phyloP scores from a whole-genome alignment of 2,329 filamentous ascomycete genomes.

The Diaporthe nobilis region DNA sequence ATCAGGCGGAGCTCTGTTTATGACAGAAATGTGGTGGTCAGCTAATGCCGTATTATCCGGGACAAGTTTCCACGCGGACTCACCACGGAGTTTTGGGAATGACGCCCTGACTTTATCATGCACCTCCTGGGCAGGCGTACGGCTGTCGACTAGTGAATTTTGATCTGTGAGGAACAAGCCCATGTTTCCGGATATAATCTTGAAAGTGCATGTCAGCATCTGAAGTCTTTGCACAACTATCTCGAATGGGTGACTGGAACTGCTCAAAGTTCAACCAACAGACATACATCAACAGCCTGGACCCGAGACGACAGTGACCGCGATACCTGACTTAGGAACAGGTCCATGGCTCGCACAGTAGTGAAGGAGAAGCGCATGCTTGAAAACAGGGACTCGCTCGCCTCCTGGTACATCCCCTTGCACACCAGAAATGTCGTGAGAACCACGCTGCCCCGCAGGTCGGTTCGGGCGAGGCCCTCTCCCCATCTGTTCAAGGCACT shows the following conservation, averaged over 20 bases:
- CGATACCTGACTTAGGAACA: slow-evolving; percentile 1
- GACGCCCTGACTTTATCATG: background rate
- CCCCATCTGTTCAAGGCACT: background rate
- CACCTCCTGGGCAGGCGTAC: background rate
- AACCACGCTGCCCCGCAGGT: background rate
- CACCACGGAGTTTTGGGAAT: background rate
- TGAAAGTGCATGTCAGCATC: background rate
- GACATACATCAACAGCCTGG: slow-evolving; percentile 1
- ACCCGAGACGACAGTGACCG: background rate
- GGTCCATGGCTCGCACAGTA: background rate
- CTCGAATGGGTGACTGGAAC: too few species aligned
- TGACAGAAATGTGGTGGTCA: background rate
- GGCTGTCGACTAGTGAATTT: background rate
- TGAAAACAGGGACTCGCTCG: slow-evolving; percentile 17
- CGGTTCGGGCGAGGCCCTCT: background rate
- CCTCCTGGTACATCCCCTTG: slow-evolving; percentile 24
- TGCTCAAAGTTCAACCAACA: too few species aligned
- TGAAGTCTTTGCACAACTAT: background rate
- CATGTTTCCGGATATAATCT: background rate
- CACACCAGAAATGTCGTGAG: slow-evolving; percentile 29
- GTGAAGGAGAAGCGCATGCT: slow-evolving; percentile 22
- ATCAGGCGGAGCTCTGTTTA: slow-evolving; percentile 22
- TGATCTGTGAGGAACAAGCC: accelerated
- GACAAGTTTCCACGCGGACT: background rate
- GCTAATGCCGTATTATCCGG: background rate